phyloP scores from a whole-genome alignment of 2,329 filamentous ascomycete species.

The Periconia macrospinosa region DNA sequence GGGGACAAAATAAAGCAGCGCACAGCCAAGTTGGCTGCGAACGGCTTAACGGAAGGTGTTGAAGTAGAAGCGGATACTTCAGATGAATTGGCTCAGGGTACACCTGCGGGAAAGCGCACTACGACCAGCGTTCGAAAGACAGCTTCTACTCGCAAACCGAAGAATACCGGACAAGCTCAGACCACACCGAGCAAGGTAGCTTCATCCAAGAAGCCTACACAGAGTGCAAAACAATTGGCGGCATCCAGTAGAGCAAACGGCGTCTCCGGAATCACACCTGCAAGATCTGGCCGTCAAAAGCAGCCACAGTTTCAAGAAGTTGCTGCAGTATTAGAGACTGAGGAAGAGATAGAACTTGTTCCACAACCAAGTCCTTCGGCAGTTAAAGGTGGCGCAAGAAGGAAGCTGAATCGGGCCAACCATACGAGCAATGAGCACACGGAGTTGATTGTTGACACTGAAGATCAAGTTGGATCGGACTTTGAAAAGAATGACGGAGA shows the following conservation, averaged over 20 bases:
- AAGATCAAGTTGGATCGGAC: slow-evolving; percentile 9
- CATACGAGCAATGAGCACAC: slow-evolving; percentile 27
- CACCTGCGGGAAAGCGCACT: slow-evolving; percentile 17
- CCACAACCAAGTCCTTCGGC: slow-evolving; percentile 16
- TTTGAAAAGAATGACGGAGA: slow-evolving; percentile 17
- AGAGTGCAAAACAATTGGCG: slow-evolving; percentile 10
- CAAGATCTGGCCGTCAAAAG: slow-evolving; percentile 18
- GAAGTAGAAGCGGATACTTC: slow-evolving; percentile 15
- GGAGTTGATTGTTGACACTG: slow-evolving; percentile 13
- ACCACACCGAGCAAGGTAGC: slow-evolving; percentile 11
- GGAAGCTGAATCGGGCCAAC: slow-evolving; percentile 29
- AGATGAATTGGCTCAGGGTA: slow-evolving; percentile 20
- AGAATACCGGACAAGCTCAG: neutral
- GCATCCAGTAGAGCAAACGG: slow-evolving; percentile 12
- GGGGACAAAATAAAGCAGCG: slow-evolving; percentile 17
- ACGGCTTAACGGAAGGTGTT: slow-evolving; percentile 10
- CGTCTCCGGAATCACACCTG: slow-evolving; percentile 4
- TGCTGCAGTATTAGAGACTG: slow-evolving; percentile 17
- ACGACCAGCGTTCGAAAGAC: slow-evolving; percentile 10
- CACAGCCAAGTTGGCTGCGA: slow-evolving; percentile 11
- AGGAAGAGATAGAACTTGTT: slow-evolving; percentile 22
- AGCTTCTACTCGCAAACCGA: slow-evolving; percentile 8
- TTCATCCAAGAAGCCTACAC: slow-evolving; percentile 10
- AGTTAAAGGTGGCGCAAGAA: slow-evolving; percentile 14
- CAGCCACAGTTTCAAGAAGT: slow-evolving; percentile 10